Evolutionary conservation across 768 basidiomycete genomes (phyloP), one percentile per base, ranked within the genome.

Genomic region (Tulasnella calospora): DNA sequence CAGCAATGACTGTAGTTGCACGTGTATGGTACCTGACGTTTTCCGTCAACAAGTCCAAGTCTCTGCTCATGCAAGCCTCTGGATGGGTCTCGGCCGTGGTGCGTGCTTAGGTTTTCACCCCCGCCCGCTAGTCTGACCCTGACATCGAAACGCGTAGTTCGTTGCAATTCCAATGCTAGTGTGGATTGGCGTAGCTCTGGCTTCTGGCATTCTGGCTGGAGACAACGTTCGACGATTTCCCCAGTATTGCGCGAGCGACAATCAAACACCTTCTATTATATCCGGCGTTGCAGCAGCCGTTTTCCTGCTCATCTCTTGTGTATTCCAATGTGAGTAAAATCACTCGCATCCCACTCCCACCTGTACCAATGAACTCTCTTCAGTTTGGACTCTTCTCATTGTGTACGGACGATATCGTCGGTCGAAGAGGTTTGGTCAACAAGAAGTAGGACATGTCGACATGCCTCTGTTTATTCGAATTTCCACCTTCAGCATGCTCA

Each of bases 1-100:
- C 67, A 0, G 41, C 76, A 21, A 40, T 78, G 41, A 46, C 61
- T 38, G 40, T 78, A 36, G 76, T 78, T 13, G 38, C 36, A 1
- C 61, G 71, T 21, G 76, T 78, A 17, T 78, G 76, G 76, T 72
- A 78, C n/a, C 30, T 78, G 19, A 55, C 69, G n/a, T 78, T 61
- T 35, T 78, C 76, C 21, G 38, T 51, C n/a, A 38, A 71, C 38
- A 36, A 44, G 71, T 71, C 41, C 23, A 30, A 36, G 71, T 44
- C 71, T n/a, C 23, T 44, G 23, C 35, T 38, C 27, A 71, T 71
- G 71, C 27, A 71, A 36, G 71, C 35, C 23, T 38, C 71, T 9
- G 36, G 33, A 33, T 23, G 23, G 23, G 33, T 71, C 36, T 38
- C 71, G 3, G 71, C 35, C 9, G 4, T 71, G 15, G 71, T 71